Base-by-base conservation (phyloP, 148 eudicot genomes). In the Limonium bicolor region DNA sequence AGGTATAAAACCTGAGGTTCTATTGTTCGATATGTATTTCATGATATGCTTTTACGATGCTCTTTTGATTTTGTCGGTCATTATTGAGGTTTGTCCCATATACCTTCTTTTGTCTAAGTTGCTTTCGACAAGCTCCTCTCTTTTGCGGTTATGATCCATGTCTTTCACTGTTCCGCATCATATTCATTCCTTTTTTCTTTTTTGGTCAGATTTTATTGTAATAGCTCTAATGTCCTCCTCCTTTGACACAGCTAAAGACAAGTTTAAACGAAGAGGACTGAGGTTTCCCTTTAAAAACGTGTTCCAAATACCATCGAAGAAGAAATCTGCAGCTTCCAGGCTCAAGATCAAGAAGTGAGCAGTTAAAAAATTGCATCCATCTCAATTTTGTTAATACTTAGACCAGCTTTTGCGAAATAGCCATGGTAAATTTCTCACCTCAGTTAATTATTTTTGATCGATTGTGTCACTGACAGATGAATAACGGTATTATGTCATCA, bases 261-360 rank as follows among this genome's bases (percentile, higher is more conserved):
- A 58, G 44, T 20, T 10, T 12, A 35, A 43, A 9, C 36, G 48
- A 27, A 54, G 44, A 55, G 48, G 53, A 34, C 7, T 49, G 20
- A 50, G 46, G 58, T 67, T 77, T 57, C 82, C 92, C n/a, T 70
- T 80, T 44, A 85, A 77, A 68, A 65, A 66, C 16, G 47, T 74
- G 32, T 55, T 71, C 46, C 73, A 62, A 48, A 49, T 35, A 56
- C 70, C 41, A 30, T 65, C 53, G 49, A 77, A 80, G 67, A 82
- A 49, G 70, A 77, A 55, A 46, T 41, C 55, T 41, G 51, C 48
- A 23, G 66, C 53, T 36, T 40, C n/a, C 20, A 66, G 49, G 41
- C 23, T 20, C 29, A 78, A 47, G 69, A 36, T 13, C 29, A 64
- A 32, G 54, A 62, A 63, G 69, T 45, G 62, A 40, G 25, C 20